A percentile compares a stretch with the other conserved stretches of the same genome.
Conservation (phyloP, 495 filamentous ascomycete genomes). For the Hamigera avellanea region DNA sequence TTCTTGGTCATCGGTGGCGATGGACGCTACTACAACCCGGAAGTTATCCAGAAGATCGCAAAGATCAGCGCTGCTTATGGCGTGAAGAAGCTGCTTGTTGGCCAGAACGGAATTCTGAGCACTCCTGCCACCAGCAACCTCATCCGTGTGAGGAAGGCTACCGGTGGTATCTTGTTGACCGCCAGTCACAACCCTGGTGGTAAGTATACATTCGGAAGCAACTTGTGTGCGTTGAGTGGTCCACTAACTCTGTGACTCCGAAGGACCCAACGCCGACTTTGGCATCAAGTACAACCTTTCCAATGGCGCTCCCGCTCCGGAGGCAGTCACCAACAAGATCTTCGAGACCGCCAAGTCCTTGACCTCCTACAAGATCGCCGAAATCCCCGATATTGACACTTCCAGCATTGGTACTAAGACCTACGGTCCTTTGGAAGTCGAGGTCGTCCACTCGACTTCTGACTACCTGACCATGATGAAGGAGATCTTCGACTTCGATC, state of each 20-base stretch:
- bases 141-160: constrained; percentile 86
- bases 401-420: constrained; percentile 67
- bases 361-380: constrained; percentile 80
- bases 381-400: constrained; percentile 80
- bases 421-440: constrained; percentile 80
- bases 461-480: constrained; percentile 95
- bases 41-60: constrained; percentile 91
- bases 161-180: constrained; percentile 91
- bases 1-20: constrained; percentile 97
- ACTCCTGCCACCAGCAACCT: constrained; percentile 93
- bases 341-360: constrained; percentile 80
- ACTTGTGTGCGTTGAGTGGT: too few relatives aligned
- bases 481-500: constrained; percentile 91
- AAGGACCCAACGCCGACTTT: constrained; percentile 88
- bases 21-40: constrained; percentile 93
- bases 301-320: constrained; percentile 91
- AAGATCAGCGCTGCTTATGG: constrained; percentile 96
- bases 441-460: constrained; percentile 81
- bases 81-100: constrained; percentile 95
- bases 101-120: constrained; percentile 90
- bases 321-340: constrained; percentile 95
- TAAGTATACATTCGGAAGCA: constrained; percentile 44
- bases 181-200: constrained; percentile 97
- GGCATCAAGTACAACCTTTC: constrained; percentile 99
- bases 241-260: too few relatives aligned